Percentiles rank a stretch among this genome's conserved stretches.
Conservation (phyloP, 768 basidiomycete species). For the Epithele typhae region DNA sequence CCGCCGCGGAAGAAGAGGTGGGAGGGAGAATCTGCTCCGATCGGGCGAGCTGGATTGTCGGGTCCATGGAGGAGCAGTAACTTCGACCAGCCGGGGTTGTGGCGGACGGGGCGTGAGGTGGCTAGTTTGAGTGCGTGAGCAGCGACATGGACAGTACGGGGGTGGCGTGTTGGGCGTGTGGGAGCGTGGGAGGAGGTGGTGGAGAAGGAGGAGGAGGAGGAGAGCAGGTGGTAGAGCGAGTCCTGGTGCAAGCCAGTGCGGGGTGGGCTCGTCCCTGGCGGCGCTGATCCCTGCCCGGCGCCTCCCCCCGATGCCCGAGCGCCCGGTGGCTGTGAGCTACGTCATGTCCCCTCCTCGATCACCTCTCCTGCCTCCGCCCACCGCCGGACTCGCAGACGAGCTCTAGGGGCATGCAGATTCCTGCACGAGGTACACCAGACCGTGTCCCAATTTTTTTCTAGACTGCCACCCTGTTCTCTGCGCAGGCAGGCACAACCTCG, state of each 20-base stretch:
- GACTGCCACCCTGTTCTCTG: too few relatives aligned
- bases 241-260: too few relatives aligned
- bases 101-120: neutral
- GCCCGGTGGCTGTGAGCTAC: conserved; percentile 9
- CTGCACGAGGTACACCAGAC: too few relatives aligned
- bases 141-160: neutral
- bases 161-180: too few relatives aligned
- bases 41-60: neutral
- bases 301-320: neutral
- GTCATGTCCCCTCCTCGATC: too few relatives aligned
- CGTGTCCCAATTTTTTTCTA: too few relatives aligned
- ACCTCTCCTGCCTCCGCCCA: too few relatives aligned
- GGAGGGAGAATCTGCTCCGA: conserved; percentile 12
- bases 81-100: too few relatives aligned
- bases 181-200: neutral
- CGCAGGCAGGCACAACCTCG: too few relatives aligned
- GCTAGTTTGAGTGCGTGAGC: neutral
- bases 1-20: conserved; percentile 5
- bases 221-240: neutral
- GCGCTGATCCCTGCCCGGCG: neutral
- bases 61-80: conserved; percentile 2
- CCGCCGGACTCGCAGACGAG: too few relatives aligned
- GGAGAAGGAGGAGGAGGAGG: neutral
- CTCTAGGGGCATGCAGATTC: too few relatives aligned
- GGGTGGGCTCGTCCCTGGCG: too few relatives aligned